phyloP scores from a whole-genome alignment of 2,329 filamentous ascomycete species.

The Arthroderma sp. region DNA sequence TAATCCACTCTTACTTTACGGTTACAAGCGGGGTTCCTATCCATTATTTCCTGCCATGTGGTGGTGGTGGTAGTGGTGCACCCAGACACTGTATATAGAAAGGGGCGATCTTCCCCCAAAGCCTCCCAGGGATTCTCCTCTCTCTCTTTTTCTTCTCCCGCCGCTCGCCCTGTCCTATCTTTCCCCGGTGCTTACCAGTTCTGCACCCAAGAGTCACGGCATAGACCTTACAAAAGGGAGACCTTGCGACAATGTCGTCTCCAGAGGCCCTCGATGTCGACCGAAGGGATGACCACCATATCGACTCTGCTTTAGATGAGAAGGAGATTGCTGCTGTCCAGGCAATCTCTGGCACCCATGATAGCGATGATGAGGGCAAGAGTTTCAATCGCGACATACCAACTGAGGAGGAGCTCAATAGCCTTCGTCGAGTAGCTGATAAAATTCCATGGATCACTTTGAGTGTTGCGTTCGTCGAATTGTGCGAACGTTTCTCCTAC shows the following conservation, averaged over 20 bases:
- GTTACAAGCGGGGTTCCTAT: slow-evolving; percentile 9
- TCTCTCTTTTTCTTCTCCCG: slow-evolving; percentile 4
- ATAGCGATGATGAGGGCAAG: slow-evolving; percentile 8
- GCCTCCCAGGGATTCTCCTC: slow-evolving; percentile 5
- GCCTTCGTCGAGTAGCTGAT: slow-evolving; percentile 23
- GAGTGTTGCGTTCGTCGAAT: slow-evolving; percentile 58
- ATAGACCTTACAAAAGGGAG: not conserved
- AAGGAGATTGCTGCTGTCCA: slow-evolving; percentile 7
- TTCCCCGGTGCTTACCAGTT: not conserved
- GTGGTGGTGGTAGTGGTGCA: not conserved
- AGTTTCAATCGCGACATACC: slow-evolving; percentile 12
- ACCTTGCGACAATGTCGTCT: not conserved
- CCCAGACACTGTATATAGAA: slow-evolving; percentile 8
- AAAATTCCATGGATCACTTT: slow-evolving; percentile 51
- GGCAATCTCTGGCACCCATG: slow-evolving; percentile 7
- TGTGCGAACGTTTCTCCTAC: slow-evolving; percentile 67
- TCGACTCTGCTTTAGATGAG: slow-evolving; percentile 5
- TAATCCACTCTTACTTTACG: slow-evolving; percentile 1
- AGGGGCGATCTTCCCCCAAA: slow-evolving; percentile 1
- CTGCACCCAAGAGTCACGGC: not conserved
- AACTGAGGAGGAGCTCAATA: slow-evolving; percentile 21
- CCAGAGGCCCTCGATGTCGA: not conserved
- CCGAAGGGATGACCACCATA: not conserved
- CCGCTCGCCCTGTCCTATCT: not conserved
- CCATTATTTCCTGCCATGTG: not conserved